Conservation (phyloP, 1,139 yeast genomes). For the Candida gigantensis region DNA sequence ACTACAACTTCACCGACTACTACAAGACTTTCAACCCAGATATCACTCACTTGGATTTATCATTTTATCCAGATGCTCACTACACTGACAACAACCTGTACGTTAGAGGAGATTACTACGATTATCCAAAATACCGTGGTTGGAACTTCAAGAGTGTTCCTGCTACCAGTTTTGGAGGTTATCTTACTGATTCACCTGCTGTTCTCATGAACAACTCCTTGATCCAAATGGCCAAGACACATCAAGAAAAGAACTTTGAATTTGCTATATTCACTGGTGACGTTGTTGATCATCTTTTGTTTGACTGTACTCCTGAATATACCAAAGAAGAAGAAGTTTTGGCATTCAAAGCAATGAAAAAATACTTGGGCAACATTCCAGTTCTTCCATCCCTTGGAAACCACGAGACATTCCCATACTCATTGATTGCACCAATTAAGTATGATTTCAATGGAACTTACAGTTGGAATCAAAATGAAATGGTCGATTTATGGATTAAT, state of each 20-base stretch:
- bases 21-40: conserved; percentile 21
- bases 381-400: conserved; percentile 70
- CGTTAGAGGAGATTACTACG: conserved; percentile 42
- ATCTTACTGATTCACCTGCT: conserved; percentile 67
- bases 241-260: conserved; percentile 43
- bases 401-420: conserved; percentile 75
- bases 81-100: conserved; percentile 37
- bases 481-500: conserved; percentile 58
- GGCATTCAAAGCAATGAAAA: conserved; percentile 55
- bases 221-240: conserved; percentile 40
- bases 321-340: conserved; percentile 56
- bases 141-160: conserved; percentile 47
- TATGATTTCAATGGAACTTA: conserved; percentile 46
- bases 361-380: conserved; percentile 53
- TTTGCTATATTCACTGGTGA: conserved; percentile 73
- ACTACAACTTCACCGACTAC: conserved; percentile 36
- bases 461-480: conserved; percentile 58
- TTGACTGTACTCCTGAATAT: conserved; percentile 45
- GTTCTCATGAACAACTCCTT: conserved; percentile 57
- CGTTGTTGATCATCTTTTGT: conserved; percentile 52
- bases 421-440: conserved; percentile 58
- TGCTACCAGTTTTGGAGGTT: conserved; percentile 62
- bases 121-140: conserved; percentile 37
- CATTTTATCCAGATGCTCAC: conserved; percentile 21
- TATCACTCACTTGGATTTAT: conserved; percentile 26